These are phyloP conservation scores for Leishmania gerbilli DNA, from an alignment of 208 protist genomes.

Conservation along the genomic window DNA sequence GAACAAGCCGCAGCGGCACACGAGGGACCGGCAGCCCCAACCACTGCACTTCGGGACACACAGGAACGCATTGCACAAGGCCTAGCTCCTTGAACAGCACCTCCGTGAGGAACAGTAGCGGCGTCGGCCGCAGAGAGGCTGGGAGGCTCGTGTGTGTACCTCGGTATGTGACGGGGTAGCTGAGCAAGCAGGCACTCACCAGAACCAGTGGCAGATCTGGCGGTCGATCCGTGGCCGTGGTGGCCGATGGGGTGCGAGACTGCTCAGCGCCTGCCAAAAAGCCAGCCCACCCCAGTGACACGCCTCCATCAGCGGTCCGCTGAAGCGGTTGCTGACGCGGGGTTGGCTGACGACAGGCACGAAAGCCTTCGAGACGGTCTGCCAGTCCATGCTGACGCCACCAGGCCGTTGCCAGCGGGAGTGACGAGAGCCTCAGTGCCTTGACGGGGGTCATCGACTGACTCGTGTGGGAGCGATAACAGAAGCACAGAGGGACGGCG, in stretches of 20 bases:
- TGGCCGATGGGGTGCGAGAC: neutral
- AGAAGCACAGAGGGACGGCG: neutral
- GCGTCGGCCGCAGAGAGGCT: slow-evolving; percentile 11
- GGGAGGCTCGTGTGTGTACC: slow-evolving; percentile 12
- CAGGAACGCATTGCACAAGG: slow-evolving; percentile 46
- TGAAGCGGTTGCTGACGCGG: neutral
- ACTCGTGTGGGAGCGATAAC: neutral
- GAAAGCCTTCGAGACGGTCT: slow-evolving; percentile 12
- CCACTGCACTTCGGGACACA: slow-evolving; percentile 83
- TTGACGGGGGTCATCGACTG: neutral
- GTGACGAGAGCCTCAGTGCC: neutral
- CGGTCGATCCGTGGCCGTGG: neutral
- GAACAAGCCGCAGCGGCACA: slow-evolving; percentile 48
- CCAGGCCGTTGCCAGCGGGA: slow-evolving; percentile 15
- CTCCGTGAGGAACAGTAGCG: slow-evolving; percentile 49
- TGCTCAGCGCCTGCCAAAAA: neutral
- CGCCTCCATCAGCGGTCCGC: neutral
- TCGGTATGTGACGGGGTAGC: slow-evolving; percentile 60
- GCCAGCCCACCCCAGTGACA: neutral
- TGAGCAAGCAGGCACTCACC: slow-evolving; percentile 73
- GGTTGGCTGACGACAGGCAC: slow-evolving; percentile 26
- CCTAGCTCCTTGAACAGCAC: slow-evolving; percentile 37
- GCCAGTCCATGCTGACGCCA: slow-evolving; percentile 22
- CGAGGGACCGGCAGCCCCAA: slow-evolving; percentile 65
- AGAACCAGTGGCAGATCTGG: slow-evolving; percentile 45